These are phyloP conservation scores for Anacardium occidentale DNA, from an alignment of 345 rosid species.

Conservation along the genomic window DNA sequence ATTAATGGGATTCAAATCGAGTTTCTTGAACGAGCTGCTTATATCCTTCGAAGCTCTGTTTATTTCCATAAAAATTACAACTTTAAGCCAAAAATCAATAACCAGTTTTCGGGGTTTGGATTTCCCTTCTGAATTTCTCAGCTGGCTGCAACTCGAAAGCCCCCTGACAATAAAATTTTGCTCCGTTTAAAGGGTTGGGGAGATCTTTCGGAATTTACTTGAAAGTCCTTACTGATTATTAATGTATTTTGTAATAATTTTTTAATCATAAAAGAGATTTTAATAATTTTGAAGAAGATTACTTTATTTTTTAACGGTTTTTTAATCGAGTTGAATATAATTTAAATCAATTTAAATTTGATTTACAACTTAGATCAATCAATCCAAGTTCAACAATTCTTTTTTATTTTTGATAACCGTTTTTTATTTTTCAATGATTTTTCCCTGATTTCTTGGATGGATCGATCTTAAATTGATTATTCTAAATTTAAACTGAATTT, in stretches of 20 bases:
- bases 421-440: too few relatives aligned
- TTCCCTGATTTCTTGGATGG: too few relatives aligned
- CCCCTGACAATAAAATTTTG: background rate
- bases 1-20: slow-evolving; percentile 29
- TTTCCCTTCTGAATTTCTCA: background rate
- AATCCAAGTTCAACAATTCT: too few relatives aligned
- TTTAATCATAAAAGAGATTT: too few relatives aligned
- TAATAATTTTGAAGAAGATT: too few relatives aligned
- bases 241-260: background rate
- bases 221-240: background rate
- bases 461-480: too few relatives aligned
- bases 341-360: too few relatives aligned
- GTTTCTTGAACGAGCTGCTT: slow-evolving; percentile 37
- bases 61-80: slow-evolving; percentile 39
- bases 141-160: background rate
- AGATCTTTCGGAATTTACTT: background rate
- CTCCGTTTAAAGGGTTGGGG: background rate
- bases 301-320: too few relatives aligned
- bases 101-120: background rate
- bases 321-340: too few relatives aligned
- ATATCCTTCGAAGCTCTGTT: slow-evolving; percentile 29
- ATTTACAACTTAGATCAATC: too few relatives aligned
- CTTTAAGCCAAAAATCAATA: background rate
- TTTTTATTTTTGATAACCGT: too few relatives aligned
- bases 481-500: too few relatives aligned